Evolutionary conservation across 495 filamentous ascomycete species (phyloP), one percentile per base, ranked within the genome.

Genomic region (Glarea lozoyensis): DNA sequence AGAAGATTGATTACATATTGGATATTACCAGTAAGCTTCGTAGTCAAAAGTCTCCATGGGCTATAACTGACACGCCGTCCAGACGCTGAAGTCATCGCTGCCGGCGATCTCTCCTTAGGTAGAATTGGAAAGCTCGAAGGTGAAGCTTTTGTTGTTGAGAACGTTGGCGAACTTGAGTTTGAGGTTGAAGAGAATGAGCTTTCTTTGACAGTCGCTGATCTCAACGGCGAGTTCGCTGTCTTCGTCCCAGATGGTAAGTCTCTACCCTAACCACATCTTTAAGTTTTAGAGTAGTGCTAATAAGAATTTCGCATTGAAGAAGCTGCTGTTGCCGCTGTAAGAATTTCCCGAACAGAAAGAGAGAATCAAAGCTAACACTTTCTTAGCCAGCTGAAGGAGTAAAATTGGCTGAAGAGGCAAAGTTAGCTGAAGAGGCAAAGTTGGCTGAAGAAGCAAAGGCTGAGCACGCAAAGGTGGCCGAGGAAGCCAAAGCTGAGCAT

Each of bases 101-200:
- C 53, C 0, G 40, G 53, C 27, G 65, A 64, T 34, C 56, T 63
- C 44, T 60, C 55, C 38, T 37, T 54, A 20, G 59, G 49, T 30
- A 45, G 53, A 33, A 38, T 63, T 20, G 60, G 55, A 17, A 55
- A 52, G 17, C 54, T 65, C 22, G 61, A 63, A 45, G 49, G 57
- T 16, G 54, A 55, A 15, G 43, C 39, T 4, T 66, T 67, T 21
- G 53, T 64, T 34, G 56, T 64, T 36, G 58, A 56, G 18, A 44
- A 46, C 19, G 32, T 63, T 0, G 63, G 61, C 40, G 64, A 67
- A 60, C 43, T 56, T 13, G 64, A 66, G 46, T 67, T 67, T 35
- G 64, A 67, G 46, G 57, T 16, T n/a, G 64, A 64, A n/a, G 64
- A 67, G 56, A 64, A 63, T 38, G 64, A 66, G 52, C 33, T 61